Base-by-base conservation (phyloP, 371 early-diverging fungal species). In the Apophysomyces sp. region DNA sequence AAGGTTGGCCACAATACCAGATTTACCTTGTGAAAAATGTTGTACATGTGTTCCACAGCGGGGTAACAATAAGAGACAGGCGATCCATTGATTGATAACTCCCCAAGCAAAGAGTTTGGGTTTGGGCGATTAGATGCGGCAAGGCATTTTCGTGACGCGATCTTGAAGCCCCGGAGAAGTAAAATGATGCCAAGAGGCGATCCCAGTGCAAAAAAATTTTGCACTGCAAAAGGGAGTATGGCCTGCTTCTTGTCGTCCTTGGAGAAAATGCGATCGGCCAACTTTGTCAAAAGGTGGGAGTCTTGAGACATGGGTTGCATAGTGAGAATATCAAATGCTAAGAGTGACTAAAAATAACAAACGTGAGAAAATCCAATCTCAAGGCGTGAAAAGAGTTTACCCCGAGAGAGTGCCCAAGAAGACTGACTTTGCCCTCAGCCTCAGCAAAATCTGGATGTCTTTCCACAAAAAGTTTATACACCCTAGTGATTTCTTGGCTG, bases 371-470 rank as follows among this genome's bases (percentile, higher is more conserved):
- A 44, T 26, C 28, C 18, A 15, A 5, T 29, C 8, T n/a, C 9
- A 27, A 36, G n/a, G 4, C 1, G 0, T 9, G 7, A 12, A 16
- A 39, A 16, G n/a, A 9, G 21, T 51, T 66, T 71, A 80, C 80
- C 18, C 95, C 95, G 1, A 94, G 73, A 1, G 92, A 91, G 69
- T 94, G 94, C 0, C 92, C 95, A 59, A 89, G 81, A 4, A 94
- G 74, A 0, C 89, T 89, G 0, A 93, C 85, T 59, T 86, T 86
- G 21, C 94, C 93, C 21, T 77, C 69, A 24, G 67, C 62, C 32
- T 75, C 78, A n/a, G 83, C 64, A 63, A 93, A 94, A 39, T 86
- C 83, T 0, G 94, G 93, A 68, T 93, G 87, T 12, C 88, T 83
- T 31, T 76, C 63, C 16, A 83, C 75, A 65, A 86, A 94, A 18